Evolutionary conservation across 2,329 filamentous ascomycete species (phyloP), one percentile per base, ranked within the genome.

Genomic region (Colletotrichum sp.): DNA sequence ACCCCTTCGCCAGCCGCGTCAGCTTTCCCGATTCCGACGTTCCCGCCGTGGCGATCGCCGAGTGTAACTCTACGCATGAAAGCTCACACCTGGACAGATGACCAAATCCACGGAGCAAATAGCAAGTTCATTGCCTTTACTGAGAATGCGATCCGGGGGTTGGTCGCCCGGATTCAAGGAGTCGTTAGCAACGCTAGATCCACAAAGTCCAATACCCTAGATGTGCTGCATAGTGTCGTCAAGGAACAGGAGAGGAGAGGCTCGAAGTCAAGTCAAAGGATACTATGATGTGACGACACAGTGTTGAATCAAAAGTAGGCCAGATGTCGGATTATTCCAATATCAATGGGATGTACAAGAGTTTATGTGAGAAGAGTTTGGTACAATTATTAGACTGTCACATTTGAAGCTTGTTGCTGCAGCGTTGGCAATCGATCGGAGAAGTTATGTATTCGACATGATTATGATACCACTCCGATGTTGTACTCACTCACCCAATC

Each of bases 131-230:
- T 39, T 6, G 8, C 0, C 36, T 39, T 19, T 9, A 19, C 16
- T 19, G 8, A 39, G 16, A 19, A 8, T 19, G 36, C 19, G 16
- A n/a, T 44, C 39, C 8, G 3, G 8, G 1, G 39, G 16, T 11
- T 44, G 39, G 8, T 44, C 19, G 39, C 2, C 2, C 5, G 2
- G 0, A 44, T 44, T 9, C 39, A n/a, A 44, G 16, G 8, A 44
- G 39, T n/a, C 8, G 4, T 44, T n/a, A 2, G 19, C 19, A 1
- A 44, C 2, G 2, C 39, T 44, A 19, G 1, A 6, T 15, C 8
- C 16, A 19, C 16, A 2, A 44, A 44, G 2, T 1, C 16, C 5
- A 11, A 44, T n/a, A 2, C 2, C 16, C 5, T 19, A 4, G 16
- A 44, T n/a, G 16, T 44, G 8, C 39, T 3, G 19, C 16, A 8